phyloP scores from a whole-genome alignment of 108 stramenopile genomes.

The Pinguiococcus pyrenoidosus region DNA sequence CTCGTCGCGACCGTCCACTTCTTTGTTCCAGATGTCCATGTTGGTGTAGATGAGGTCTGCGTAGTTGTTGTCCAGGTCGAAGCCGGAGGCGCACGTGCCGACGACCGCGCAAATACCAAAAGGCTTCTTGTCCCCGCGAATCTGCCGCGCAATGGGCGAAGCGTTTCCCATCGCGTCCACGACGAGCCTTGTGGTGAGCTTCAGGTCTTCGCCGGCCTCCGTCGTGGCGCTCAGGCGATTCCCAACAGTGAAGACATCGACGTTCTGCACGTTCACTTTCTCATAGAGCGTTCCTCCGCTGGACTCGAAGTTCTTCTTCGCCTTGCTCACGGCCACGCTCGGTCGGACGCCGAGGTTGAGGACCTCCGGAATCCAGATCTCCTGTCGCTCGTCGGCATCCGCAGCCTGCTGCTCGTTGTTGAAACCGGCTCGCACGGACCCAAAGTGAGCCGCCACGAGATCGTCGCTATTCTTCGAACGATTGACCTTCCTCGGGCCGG shows the following conservation, averaged over 20 bases:
- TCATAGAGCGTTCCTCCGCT: conserved; percentile 40
- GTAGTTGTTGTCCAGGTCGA: conserved; percentile 46
- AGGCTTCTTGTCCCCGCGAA: conserved; percentile 29
- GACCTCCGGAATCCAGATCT: conserved; percentile 1
- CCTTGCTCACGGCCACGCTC: neutral
- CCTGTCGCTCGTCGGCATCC: neutral
- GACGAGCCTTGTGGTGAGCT: conserved; percentile 55
- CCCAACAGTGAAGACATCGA: conserved; percentile 48
- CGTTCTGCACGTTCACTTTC: conserved; percentile 41
- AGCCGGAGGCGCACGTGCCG: conserved; percentile 67
- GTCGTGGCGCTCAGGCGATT: conserved; percentile 4
- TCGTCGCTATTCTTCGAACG: too few relatives aligned
- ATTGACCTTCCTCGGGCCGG: too few relatives aligned
- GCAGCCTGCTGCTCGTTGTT: neutral
- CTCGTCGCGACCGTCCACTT: too few relatives aligned
- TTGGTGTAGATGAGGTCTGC: conserved; percentile 80
- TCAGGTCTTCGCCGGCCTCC: conserved; percentile 13
- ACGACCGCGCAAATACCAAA: conserved; percentile 73
- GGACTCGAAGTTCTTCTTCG: neutral
- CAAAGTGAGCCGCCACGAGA: conserved; percentile 7
- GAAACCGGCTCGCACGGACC: conserved; percentile 1
- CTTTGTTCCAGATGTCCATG: conserved; percentile 46
- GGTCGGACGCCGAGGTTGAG: conserved; percentile 11
- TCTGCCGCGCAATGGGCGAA: conserved; percentile 61
- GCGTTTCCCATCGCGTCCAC: conserved; percentile 81